Conservation (phyloP, 2,329 filamentous ascomycete genomes). For the Fusarium burgessii region DNA sequence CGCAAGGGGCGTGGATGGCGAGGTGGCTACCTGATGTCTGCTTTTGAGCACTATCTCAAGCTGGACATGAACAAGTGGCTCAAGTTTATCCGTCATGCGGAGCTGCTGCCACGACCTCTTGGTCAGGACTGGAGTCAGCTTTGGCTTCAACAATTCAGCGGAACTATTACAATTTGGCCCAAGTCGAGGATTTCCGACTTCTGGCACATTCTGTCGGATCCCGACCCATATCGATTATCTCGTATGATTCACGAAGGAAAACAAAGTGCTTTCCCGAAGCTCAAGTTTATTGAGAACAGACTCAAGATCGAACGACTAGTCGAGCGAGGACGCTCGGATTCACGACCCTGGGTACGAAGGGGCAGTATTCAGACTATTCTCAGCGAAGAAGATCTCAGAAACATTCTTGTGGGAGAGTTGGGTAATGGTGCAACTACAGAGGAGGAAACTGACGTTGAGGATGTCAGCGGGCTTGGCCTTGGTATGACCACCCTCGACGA, state of each 20-base stretch:
- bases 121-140: conserved; percentile 98
- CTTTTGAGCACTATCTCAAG: conserved; percentile 94
- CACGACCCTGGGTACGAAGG: conserved; percentile 60
- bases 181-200: conserved; percentile 84
- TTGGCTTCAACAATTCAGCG: conserved; percentile 94
- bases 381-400: conserved; percentile 69
- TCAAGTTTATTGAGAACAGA: conserved; percentile 90
- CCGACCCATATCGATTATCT: conserved; percentile 78
- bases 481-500: conserved; percentile 47
- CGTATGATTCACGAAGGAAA: conserved; percentile 93
- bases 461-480: conserved; percentile 42
- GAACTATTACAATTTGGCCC: conserved; percentile 97
- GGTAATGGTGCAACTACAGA: conserved; percentile 51
- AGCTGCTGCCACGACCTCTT: conserved; percentile 87
- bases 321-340: conserved; percentile 69
- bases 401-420: conserved; percentile 57
- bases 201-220: conserved; percentile 86
- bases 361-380: conserved; percentile 70
- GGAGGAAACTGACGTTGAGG: conserved; percentile 54
- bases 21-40: conserved; percentile 92
- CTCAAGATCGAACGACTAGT: conserved; percentile 82
- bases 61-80: conserved; percentile 98
- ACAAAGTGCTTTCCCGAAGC: conserved; percentile 88
- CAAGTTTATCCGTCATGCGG: conserved; percentile 90
- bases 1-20: conserved; percentile 94